A percentile compares a stretch with the other conserved stretches of the same genome.
Conservation (phyloP, 306 rosid genomes). For the Pachyrhizus erosus region DNA sequence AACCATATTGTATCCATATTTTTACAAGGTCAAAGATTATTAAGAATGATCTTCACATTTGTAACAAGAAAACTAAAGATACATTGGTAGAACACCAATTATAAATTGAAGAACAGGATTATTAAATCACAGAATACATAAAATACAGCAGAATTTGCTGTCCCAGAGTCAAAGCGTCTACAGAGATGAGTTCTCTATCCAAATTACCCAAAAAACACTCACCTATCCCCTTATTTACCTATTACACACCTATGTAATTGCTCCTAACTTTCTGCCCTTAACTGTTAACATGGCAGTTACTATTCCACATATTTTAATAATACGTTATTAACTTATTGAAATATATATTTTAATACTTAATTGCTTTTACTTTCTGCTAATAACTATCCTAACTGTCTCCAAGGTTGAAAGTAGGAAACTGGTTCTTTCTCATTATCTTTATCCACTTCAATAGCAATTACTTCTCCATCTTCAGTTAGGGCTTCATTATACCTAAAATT, state of each 20-base stretch:
- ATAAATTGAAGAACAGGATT: not conserved
- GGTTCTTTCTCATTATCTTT: not conserved
- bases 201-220: not conserved
- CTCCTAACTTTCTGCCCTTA: not conserved
- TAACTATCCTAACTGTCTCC: not conserved
- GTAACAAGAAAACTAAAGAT: constrained; percentile 5
- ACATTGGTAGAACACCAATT: not conserved
- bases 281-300: not conserved
- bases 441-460: not conserved
- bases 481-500: not conserved
- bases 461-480: not conserved
- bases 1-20: constrained; percentile 5
- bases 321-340: too few species aligned
- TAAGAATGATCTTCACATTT: constrained; percentile 1
- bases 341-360: not conserved
- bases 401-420: not conserved
- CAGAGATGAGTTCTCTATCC: not conserved
- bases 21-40: constrained; percentile 21
- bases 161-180: not conserved
- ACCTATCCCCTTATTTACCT: not conserved
- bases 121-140: not conserved
- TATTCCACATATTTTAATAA: not conserved
- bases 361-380: not conserved
- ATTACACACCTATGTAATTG: not conserved
- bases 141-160: not conserved